Conservation (phyloP, 768 basidiomycete genomes). For the Rhodotorula sphaerocarpa region DNA sequence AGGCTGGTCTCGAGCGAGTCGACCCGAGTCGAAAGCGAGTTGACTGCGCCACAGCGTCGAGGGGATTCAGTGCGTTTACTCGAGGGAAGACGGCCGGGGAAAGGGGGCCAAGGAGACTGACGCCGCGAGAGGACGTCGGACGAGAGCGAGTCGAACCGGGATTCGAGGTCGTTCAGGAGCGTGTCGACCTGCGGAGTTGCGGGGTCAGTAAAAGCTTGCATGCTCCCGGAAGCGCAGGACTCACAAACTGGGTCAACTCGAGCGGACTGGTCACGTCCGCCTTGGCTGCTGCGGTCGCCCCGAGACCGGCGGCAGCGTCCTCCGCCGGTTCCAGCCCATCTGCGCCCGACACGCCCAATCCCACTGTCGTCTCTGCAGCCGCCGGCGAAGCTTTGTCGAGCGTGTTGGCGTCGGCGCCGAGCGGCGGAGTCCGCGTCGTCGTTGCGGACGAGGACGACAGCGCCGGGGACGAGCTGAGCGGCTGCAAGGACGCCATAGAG, state of each 20-base stretch:
- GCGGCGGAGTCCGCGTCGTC: not conserved
- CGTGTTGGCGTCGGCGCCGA: not conserved
- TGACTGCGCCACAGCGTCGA: not conserved
- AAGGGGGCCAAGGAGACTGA: not conserved
- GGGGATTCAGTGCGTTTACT: not conserved
- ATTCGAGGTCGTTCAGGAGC: slow-evolving; percentile 29
- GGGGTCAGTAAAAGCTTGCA: too few species aligned
- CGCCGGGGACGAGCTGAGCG: slow-evolving; percentile 15
- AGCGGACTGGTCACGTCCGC: slow-evolving; percentile 23
- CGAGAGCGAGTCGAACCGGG: slow-evolving; percentile 29
- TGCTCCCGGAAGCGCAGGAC: not conserved
- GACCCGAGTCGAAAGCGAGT: slow-evolving; percentile 20
- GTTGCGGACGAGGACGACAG: not conserved
- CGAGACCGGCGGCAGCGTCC: not conserved
- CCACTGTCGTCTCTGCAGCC: not conserved
- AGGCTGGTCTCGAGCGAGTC: slow-evolving; percentile 30
- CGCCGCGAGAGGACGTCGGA: slow-evolving; percentile 27
- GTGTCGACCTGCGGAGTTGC: slow-evolving; percentile 20
- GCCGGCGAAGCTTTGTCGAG: not conserved
- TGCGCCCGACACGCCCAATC: slow-evolving; percentile 12
- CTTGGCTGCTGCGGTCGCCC: not conserved
- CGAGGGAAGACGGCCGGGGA: too few species aligned
- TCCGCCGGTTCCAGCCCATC: not conserved
- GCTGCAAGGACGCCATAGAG: slow-evolving; percentile 9
- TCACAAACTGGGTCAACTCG: slow-evolving; percentile 30